Evolutionary conservation across 371 early-diverging fungal genomes (phyloP).

Genomic region (Funneliformis caledonium): DNA sequence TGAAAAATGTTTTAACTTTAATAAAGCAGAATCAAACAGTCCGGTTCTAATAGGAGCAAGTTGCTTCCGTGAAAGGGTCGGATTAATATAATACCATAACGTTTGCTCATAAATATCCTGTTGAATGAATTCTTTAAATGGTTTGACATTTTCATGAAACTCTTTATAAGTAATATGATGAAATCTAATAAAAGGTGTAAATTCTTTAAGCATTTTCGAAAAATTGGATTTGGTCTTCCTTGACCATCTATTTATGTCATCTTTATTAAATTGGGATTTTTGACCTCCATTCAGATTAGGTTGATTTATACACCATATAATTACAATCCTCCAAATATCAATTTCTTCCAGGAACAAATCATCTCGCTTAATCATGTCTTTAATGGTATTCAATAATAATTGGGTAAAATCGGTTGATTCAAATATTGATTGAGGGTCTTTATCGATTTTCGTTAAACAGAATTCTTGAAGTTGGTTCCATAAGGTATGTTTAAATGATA

Average conservation of each 20-base stretch:
- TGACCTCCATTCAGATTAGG: neutral
- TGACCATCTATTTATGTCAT: constrained; percentile 22
- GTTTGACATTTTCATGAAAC: constrained; percentile 27
- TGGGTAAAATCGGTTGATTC: neutral
- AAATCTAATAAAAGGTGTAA: constrained; percentile 28
- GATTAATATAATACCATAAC: neutral
- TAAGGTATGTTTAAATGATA: neutral
- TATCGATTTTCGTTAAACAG: constrained; percentile 18
- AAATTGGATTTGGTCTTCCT: neutral
- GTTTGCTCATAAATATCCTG: constrained; percentile 11
- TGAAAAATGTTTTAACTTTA: constrained; percentile 20
- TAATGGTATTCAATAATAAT: neutral
- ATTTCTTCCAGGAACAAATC: constrained; percentile 3
- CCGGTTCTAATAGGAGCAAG: neutral
- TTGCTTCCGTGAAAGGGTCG: neutral
- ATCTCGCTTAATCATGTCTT: constrained; percentile 3
- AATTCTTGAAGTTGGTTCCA: constrained; percentile 26
- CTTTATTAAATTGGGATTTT: neutral
- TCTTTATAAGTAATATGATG: constrained; percentile 7
- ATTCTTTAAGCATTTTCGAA: neutral
- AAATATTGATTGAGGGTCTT: constrained; percentile 25
- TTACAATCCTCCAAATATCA: constrained; percentile 21
- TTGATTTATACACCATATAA: constrained; percentile 27
- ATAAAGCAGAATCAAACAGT: constrained; percentile 4
- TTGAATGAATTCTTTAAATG: constrained; percentile 23